Evolutionary conservation across 306 rosid species (phyloP), one percentile per base, ranked within the genome.

Genomic region (Citrullus colocynthis): DNA sequence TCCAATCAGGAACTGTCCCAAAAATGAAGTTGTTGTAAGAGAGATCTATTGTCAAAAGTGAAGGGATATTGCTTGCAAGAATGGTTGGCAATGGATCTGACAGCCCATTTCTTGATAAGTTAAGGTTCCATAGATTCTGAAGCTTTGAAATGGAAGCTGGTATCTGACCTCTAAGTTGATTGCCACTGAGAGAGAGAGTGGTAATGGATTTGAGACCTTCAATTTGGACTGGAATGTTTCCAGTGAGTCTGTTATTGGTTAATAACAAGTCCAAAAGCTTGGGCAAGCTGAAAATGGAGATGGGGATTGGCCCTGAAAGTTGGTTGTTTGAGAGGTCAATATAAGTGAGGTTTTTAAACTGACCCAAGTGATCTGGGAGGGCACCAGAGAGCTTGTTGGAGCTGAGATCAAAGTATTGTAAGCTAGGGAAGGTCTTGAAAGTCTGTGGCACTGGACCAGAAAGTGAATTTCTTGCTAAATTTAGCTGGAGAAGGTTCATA

Each of bases 71-170:
- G 24, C 72, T 87, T 64, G 73, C 71, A 58, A 88, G 87, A 32
- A 85, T 83, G n/a, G 15, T 79, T 10, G 97, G 97, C 60, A 92
- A 80, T 58, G 97, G 91, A 80, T 81, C 88, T 2, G 89, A 88
- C 60, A 95, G 80, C 14, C 83, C 90, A 79, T 95, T 95, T 85
- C 91, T 85, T 0, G 99, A 95, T 74, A 90, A 77, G 80, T 95
- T 95, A 16, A 95, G 89, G 87, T 80, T 79, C 99, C 99, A 95
- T 59, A 95, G 96, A 71, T 84, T 92, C 87, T 84, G 96, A 28
- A 95, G 81, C 57, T 78, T 84, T 73, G 97, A 86, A 82, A 95
- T 83, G 80, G 97, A 87, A 52, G 79, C 78, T 6, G 99, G 99
- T 83, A 95, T 64, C 61, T 76, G 78, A 55, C 97, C 99, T 16